Base-by-base conservation (phyloP, 2,329 filamentous ascomycete genomes). In the Hyphodiscus sp. region DNA sequence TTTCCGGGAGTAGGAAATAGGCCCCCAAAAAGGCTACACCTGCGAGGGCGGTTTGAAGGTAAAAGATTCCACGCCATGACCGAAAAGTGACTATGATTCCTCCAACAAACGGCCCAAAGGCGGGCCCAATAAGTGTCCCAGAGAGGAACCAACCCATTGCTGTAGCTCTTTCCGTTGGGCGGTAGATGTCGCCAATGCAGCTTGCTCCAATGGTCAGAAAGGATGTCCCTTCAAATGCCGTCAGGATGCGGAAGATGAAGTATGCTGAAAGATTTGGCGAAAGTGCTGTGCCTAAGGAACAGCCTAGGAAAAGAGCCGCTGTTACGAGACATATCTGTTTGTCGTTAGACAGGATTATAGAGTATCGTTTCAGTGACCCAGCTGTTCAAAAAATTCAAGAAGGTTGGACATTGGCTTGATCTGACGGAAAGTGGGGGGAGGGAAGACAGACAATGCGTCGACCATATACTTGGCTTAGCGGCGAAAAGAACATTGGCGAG, bases 81-180 rank as follows among this genome's bases (percentile, higher is more conserved):
- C 77, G 75, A 68, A 82, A 90, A 0, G 86, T 91, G 16, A 91
- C 85, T 49, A 92, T 88, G 45, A 90, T 82, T 20, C 87, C 88
- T 51, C 87, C 82, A 10, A 91, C 73, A 62, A 89, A 87, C 0
- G 82, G 80, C 0, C 87, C 86, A 63, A 87, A 75, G 0, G 82
- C 83, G 7, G 87, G 87, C 0, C 87, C 87, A 45, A 89, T 81
- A 0, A 91, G 72, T 0, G 84, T 88, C 0, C 86, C 86, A 0
- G 78, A 81, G 41, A 89, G 68, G 62, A 89, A 89, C 83, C 84
- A 91, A 1, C 85, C 82, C 11, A 89, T 77, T 1, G 86, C 87
- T 2, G 85, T 89, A 2, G 81, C 87, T 23, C 88, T 78, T 58
- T 87, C 83, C 0, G 81, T 83, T 2, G 82, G 82, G 1, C 80